Evolutionary conservation across 495 filamentous ascomycete genomes (phyloP).

Genomic region (Xylaria nigripes): DNA sequence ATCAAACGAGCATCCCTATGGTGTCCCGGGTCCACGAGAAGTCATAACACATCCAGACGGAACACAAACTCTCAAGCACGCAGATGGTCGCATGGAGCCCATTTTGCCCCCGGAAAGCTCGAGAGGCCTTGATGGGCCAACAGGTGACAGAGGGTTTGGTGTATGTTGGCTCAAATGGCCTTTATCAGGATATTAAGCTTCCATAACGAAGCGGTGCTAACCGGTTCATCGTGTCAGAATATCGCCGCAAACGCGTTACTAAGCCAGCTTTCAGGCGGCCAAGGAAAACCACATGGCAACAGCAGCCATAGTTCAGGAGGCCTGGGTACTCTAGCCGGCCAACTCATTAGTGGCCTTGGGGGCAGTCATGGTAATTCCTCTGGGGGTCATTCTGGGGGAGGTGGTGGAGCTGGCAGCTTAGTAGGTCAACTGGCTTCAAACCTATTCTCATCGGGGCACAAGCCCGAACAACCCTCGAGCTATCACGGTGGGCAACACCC

Average conservation of each 20-base stretch:
- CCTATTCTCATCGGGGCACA: constrained; percentile 35
- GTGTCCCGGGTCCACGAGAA: constrained; percentile 35
- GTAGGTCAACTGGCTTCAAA: constrained; percentile 39
- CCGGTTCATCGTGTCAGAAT: constrained; percentile 15
- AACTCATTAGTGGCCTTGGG: constrained; percentile 28
- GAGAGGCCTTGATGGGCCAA: constrained; percentile 28
- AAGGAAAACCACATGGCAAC: constrained; percentile 23
- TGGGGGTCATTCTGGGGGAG: constrained; percentile 22
- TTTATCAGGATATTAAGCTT: background rate
- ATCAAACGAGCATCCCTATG: constrained; percentile 43
- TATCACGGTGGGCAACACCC: constrained; percentile 29
- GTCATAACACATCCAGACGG: constrained; percentile 48
- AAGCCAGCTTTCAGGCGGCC: constrained; percentile 21
- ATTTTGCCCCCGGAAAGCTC: constrained; percentile 31
- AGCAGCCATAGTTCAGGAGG: constrained; percentile 25
- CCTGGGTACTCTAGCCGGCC: constrained; percentile 29
- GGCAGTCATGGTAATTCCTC: constrained; percentile 20
- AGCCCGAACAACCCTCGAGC: constrained; percentile 31
- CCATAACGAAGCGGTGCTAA: constrained; percentile 3
- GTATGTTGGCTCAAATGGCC: constrained; percentile 25
- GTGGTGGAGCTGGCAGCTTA: constrained; percentile 35
- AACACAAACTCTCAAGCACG: constrained; percentile 39
- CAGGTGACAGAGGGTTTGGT: constrained; percentile 38
- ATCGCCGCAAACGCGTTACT: constrained; percentile 26
- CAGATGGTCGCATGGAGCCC: constrained; percentile 45